These are phyloP conservation scores for Clonostachys chloroleuca DNA, from an alignment of 2,329 filamentous ascomycete species.

Conservation along the genomic window DNA sequence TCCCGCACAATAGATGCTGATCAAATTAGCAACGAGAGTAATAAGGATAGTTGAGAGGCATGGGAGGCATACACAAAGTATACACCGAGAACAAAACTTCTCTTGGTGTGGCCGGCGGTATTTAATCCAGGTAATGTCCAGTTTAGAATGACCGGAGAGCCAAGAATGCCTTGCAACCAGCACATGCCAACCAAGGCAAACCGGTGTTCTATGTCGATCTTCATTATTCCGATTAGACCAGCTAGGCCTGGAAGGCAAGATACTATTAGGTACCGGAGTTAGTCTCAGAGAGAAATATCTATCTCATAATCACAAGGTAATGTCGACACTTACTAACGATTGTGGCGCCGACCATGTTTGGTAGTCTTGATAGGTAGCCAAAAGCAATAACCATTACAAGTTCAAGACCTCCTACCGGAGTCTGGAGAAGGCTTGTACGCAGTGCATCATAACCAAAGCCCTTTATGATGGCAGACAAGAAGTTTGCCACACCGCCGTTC, in stretches of 20 bases:
- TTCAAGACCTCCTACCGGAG: conserved; percentile 3
- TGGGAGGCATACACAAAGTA: conserved; percentile 29
- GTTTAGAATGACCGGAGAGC: conserved; percentile 42
- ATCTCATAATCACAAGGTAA: no score
- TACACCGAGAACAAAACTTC: conserved; percentile 39
- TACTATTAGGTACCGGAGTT: not conserved
- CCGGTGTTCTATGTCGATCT: conserved; percentile 36
- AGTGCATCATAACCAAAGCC: conserved; percentile 4
- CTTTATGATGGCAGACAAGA: conserved; percentile 3
- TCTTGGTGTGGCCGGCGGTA: conserved; percentile 43
- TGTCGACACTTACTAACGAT: not conserved
- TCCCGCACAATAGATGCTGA: conserved; percentile 12
- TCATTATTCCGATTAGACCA: conserved; percentile 43
- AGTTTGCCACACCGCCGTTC: conserved; percentile 4
- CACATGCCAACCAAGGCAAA: conserved; percentile 45
- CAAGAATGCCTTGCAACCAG: conserved; percentile 45
- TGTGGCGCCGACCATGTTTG: not conserved
- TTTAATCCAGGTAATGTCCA: conserved; percentile 20
- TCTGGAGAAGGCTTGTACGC: conserved; percentile 1
- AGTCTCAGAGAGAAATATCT: no score
- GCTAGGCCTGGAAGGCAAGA: conserved; percentile 21
- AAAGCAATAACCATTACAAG: not conserved
- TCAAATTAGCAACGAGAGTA: no score
- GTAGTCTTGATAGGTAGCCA: not conserved
- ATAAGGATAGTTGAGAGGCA: no score